A percentile compares a stretch with the other conserved stretches of the same genome.
These are phyloP conservation scores for Cordia subcordata DNA, from an alignment of 257 asterid species.

Conservation along the genomic window DNA sequence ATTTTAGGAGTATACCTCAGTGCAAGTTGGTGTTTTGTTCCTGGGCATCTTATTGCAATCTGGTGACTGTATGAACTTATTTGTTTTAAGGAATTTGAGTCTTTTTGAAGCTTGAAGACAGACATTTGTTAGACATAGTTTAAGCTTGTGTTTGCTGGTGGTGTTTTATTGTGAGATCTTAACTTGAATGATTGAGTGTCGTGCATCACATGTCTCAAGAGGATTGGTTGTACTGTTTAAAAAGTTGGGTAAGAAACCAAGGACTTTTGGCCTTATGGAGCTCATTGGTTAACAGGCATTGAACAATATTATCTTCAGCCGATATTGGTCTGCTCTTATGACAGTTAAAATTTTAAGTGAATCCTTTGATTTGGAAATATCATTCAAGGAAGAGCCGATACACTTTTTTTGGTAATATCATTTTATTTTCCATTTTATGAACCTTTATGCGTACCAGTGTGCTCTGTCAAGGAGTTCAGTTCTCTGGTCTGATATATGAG, in stretches of 20 bases:
- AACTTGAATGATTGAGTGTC: not conserved
- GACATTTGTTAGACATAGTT: not conserved
- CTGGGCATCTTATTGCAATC: conserved; percentile 7
- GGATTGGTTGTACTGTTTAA: too few species aligned
- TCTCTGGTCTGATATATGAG: too few species aligned
- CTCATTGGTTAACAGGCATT: not conserved
- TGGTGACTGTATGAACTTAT: conserved; percentile 11
- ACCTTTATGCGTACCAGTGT: too few species aligned
- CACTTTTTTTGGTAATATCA: not conserved
- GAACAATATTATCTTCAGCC: not conserved
- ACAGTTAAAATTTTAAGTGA: too few species aligned
- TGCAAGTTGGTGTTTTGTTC: conserved; percentile 5
- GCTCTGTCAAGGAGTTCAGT: too few species aligned
- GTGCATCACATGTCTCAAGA: not conserved
- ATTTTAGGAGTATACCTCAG: conserved; percentile 6
- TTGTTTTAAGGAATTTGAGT: conserved; percentile 19
- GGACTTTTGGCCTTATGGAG: not conserved
- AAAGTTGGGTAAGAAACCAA: not conserved
- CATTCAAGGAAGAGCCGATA: not conserved
- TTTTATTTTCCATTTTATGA: too few species aligned
- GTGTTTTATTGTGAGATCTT: conserved; percentile 17
- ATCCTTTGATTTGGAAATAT: too few species aligned
- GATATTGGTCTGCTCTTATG: not conserved
- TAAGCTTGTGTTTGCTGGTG: conserved; percentile 1
- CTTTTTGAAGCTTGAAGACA: conserved; percentile 1